Conservation (phyloP, 2,329 filamentous ascomycete genomes). For the Zasmidium angulare region DNA sequence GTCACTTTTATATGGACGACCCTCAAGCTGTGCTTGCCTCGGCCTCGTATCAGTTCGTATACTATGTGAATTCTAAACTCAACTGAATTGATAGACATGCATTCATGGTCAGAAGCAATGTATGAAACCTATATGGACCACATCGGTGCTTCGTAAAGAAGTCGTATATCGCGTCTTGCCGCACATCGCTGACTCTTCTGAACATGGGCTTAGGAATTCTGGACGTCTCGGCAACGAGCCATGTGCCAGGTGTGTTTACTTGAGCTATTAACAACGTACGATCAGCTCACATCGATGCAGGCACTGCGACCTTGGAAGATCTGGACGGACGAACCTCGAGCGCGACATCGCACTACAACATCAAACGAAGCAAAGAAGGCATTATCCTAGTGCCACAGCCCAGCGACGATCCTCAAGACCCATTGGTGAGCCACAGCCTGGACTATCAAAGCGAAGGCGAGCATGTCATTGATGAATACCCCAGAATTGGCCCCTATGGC, state of each 20-base stretch:
- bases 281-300: neutral
- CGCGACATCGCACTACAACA: neutral
- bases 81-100: neutral
- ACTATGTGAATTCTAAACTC: neutral
- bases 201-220: conserved; percentile 1
- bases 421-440: conserved; percentile 3
- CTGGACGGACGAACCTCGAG: neutral
- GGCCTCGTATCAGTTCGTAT: neutral
- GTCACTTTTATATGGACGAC: neutral
- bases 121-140: too few species aligned
- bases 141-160: too few species aligned
- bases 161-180: too few species aligned
- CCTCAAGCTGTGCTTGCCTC: neutral
- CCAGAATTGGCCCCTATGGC: conserved; percentile 80
- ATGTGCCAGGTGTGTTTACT: neutral
- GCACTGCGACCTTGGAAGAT: conserved; percentile 4
- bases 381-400: conserved; percentile 19
- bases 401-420: conserved; percentile 14
- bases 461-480: neutral
- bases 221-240: neutral
- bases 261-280: neutral
- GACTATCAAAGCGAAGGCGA: neutral
- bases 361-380: conserved; percentile 5
- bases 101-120: neutral
- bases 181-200: neutral